Conservation (phyloP, 129 eudicot species). For the Lactuca saligna region DNA sequence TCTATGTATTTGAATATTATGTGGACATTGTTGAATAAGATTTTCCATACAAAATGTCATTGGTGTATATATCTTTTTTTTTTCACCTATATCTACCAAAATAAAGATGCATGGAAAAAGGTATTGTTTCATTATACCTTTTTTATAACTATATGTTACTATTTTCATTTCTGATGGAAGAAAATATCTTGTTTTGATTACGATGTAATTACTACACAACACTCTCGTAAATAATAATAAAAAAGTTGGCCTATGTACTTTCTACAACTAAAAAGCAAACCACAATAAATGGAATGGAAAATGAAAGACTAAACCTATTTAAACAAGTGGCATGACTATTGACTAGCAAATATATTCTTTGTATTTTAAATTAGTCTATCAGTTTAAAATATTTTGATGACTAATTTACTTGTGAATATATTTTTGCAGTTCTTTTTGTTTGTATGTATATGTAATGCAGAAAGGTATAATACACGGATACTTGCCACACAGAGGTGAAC, state of each 20-base stretch:
- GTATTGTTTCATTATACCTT: not conserved
- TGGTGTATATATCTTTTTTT: no score
- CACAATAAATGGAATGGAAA: not conserved
- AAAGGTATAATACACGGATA: conserved; percentile 37
- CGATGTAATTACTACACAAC: not conserved
- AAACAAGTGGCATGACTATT: no score
- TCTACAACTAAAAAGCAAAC: conserved; percentile 12
- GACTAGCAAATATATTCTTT: not conserved
- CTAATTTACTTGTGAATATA: not conserved
- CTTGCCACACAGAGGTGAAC: conserved; percentile 51
- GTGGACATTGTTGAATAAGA: conserved; percentile 5
- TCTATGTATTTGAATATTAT: conserved; percentile 11
- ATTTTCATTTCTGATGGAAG: conserved; percentile 5
- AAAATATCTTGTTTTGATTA: not conserved
- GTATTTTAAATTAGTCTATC: conserved; percentile 1
- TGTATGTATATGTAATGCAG: conserved; percentile 36
- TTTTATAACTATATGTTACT: not conserved
- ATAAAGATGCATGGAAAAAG: conserved; percentile 7
- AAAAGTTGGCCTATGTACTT: not conserved
- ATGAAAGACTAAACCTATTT: conserved; percentile 2
- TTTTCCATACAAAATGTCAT: conserved; percentile 1
- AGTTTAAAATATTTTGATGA: conserved; percentile 11
- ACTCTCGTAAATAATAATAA: not conserved
- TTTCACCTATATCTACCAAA: not conserved
- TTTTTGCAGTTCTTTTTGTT: conserved; percentile 50